Conservation (phyloP, 176 grass and related monocot genomes). For the Rhynchospora tenuis region DNA sequence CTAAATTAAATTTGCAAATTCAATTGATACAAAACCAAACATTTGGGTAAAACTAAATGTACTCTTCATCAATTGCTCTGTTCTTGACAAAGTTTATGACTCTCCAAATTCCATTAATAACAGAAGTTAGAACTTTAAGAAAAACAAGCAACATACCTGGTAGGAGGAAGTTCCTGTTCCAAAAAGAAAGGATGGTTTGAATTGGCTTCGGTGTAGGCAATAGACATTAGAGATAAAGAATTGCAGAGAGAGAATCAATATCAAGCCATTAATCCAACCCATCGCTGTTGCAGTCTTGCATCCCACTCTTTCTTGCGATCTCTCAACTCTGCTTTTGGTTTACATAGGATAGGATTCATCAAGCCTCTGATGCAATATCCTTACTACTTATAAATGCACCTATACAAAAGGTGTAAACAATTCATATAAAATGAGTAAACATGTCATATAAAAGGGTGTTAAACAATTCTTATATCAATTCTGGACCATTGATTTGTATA, state of each 20-base stretch:
- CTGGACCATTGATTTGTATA: too few species aligned
- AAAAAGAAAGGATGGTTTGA: slow-evolving; percentile 45
- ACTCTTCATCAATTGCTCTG: not conserved
- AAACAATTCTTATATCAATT: too few species aligned
- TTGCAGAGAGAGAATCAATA: slow-evolving; percentile 9
- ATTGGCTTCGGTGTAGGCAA: slow-evolving; percentile 27
- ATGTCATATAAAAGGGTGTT: too few species aligned
- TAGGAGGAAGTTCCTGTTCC: slow-evolving; percentile 48
- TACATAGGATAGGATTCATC: too few species aligned
- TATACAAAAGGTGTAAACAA: too few species aligned
- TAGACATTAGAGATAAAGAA: not conserved
- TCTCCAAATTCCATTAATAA: not conserved
- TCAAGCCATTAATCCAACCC: slow-evolving; percentile 1
- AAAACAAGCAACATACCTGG: slow-evolving; percentile 32
- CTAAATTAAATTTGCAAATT: too few species aligned
- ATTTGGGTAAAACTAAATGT: not conserved
- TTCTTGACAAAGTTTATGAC: not conserved
- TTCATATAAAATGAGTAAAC: too few species aligned
- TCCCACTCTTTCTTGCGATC: not conserved
- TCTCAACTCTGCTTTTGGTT: not conserved
- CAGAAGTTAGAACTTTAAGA: not conserved
- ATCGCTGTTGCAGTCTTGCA: not conserved
- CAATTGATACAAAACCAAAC: not conserved
- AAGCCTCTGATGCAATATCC: too few species aligned
- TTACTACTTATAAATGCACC: too few species aligned